Percentiles rank a stretch among this genome's conserved stretches.
Conservation (phyloP, 2,329 filamentous ascomycete genomes). For the Mollisiaceae sp. region DNA sequence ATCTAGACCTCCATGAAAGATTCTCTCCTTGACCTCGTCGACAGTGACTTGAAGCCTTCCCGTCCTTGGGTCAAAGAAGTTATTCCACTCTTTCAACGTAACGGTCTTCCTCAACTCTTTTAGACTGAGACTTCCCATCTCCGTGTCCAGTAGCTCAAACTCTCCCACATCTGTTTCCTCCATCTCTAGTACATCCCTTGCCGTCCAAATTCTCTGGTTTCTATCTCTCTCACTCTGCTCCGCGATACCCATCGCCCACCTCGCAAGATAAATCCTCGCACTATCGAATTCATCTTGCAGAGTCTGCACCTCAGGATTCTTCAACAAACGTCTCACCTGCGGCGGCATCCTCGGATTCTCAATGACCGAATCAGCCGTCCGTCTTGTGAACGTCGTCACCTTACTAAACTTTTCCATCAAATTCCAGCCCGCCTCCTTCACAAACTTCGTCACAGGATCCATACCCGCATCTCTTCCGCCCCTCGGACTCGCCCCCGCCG, state of each 20-base stretch:
- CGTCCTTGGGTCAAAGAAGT: conserved; percentile 78
- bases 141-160: conserved; percentile 88
- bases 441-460: conserved; percentile 90
- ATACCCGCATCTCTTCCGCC: conserved; percentile 70
- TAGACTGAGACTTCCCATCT: conserved; percentile 73
- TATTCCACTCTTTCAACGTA: conserved; percentile 85
- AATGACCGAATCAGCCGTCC: conserved; percentile 88
- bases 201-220: conserved; percentile 89
- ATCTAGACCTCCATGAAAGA: conserved; percentile 93
- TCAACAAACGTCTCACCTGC: conserved; percentile 82
- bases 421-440: conserved; percentile 96
- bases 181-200: conserved; percentile 87
- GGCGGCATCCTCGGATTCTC: conserved; percentile 92
- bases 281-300: conserved; percentile 97
- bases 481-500: conserved; percentile 44
- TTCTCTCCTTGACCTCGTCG: conserved; percentile 94
- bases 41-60: conserved; percentile 79
- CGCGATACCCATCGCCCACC: conserved; percentile 98
- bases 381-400: conserved; percentile 92
- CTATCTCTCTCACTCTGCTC: conserved; percentile 93
- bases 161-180: conserved; percentile 95
- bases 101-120: conserved; percentile 80
- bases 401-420: conserved; percentile 96
- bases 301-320: conserved; percentile 92
- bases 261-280: conserved; percentile 88